Base-by-base conservation (phyloP, 257 asterid species). In the Solanum habrochaites region DNA sequence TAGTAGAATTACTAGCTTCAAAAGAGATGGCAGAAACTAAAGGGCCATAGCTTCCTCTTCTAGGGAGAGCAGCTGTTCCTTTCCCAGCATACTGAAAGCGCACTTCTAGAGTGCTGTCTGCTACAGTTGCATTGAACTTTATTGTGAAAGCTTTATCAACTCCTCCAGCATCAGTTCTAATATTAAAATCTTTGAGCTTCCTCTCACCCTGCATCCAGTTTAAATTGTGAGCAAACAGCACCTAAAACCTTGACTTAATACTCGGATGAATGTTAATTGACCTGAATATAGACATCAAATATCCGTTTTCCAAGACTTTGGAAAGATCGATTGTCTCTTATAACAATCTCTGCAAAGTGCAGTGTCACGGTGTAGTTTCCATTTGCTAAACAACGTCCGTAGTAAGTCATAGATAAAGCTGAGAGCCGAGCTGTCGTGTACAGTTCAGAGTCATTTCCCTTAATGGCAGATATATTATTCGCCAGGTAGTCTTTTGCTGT, bases 51-150 rank as follows among this genome's bases (percentile, higher is more conserved):
- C 49, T 86, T 85, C 91, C 91, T 40, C 85, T 72, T 3, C 1
- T 16, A 6, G 92, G 90, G 29, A 87, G 64, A 8, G 47, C 86
- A 14, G 25, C 69, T 12, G 90, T 90, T 71, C 92, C 91, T 85
- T 90, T 90, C 32, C 91, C 88, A n/a, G 91, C 88, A 90, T 86
- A 87, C 83, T 88, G 86, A 83, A 88, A 88, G 70, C 85, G 92
- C 27, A 90, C 86, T 83, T 88, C 90, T 31, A 89, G 74, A 16
- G 85, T 86, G 71, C 39, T 18, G 32, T 85, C 90, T 32, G 40
- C 32, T 35, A 89, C 89, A 25, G 49, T 29, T 5, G 66, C 90
- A 10, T 2, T 37, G 23, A 85, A 82, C 11, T 11, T 39, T 43
- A 2, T 67, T 47, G 11, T 82, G 8, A 27, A 27, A n/a, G 83